A percentile compares a stretch with the other conserved stretches of the same genome.
Evolutionary conservation across 2,329 filamentous ascomycete species (phyloP).

Genomic region (Chrysoporthe cubensis): DNA sequence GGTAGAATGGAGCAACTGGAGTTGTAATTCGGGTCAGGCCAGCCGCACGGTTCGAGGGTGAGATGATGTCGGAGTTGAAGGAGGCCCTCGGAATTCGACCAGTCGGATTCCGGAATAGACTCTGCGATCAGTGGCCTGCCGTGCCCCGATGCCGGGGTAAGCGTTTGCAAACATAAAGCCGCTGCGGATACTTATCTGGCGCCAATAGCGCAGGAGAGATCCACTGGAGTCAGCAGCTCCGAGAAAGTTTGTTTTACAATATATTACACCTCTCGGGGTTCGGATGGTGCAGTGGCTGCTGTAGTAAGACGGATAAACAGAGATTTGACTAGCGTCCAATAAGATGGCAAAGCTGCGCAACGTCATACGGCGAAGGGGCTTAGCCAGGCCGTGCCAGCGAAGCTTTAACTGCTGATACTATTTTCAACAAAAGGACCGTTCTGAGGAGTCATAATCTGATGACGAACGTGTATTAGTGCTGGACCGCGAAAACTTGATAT

Average conservation of each 20-base stretch:
- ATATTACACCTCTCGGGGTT: not conserved
- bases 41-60: not conserved
- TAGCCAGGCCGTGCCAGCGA: not conserved
- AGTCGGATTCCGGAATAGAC: not conserved
- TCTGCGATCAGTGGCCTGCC: not conserved
- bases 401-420: not conserved
- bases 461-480: not conserved
- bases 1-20: not conserved
- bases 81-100: conserved; percentile 1
- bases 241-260: conserved; percentile 1
- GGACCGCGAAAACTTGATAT: not conserved
- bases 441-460: not conserved
- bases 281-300: not conserved
- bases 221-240: not conserved
- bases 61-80: not conserved
- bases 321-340: not conserved
- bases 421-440: not conserved
- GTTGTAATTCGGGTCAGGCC: not conserved
- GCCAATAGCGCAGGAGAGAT: not conserved
- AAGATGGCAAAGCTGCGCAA: no score
- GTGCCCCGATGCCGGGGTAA: not conserved
- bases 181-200: not conserved
- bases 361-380: not conserved
- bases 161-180: conserved; percentile 5
- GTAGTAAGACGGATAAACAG: conserved; percentile 7